A percentile compares a stretch with the other conserved stretches of the same genome.
These are phyloP conservation scores for Saccharomyces paradoxus DNA, from an alignment of 805 yeast genomes.

Conservation along the genomic window DNA sequence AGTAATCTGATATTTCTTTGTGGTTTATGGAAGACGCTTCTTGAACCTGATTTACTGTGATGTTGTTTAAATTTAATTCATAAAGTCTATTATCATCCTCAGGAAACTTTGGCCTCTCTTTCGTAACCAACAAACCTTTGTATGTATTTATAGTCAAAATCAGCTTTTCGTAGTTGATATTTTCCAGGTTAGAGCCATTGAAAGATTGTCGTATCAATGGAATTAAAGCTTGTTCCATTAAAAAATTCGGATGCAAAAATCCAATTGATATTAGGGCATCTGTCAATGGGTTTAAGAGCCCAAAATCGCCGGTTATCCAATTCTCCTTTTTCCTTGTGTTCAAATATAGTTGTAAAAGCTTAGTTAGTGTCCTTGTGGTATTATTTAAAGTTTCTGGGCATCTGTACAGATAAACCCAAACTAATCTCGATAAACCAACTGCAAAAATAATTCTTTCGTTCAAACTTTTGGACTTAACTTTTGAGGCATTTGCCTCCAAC, in stretches of 20 bases:
- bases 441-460: slow-evolving; percentile 47
- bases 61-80: slow-evolving; percentile 28
- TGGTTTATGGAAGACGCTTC: slow-evolving; percentile 38
- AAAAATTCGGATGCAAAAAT: slow-evolving; percentile 66
- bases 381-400: slow-evolving; percentile 83
- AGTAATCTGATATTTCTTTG: slow-evolving; percentile 58
- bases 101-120: slow-evolving; percentile 72
- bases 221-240: slow-evolving; percentile 67
- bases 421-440: slow-evolving; percentile 59
- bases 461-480: slow-evolving; percentile 55
- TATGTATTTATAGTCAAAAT: slow-evolving; percentile 65
- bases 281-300: slow-evolving; percentile 55
- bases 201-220: slow-evolving; percentile 60
- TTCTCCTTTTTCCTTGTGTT: slow-evolving; percentile 54
- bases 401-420: slow-evolving; percentile 86
- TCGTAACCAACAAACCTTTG: slow-evolving; percentile 59
- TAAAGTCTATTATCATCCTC: slow-evolving; percentile 30
- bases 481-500: slow-evolving; percentile 52
- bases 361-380: slow-evolving; percentile 70
- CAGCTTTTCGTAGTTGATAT: slow-evolving; percentile 59
- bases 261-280: slow-evolving; percentile 75
- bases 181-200: slow-evolving; percentile 52
- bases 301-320: slow-evolving; percentile 65
- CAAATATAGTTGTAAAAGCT: slow-evolving; percentile 49
- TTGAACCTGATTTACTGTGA: slow-evolving; percentile 23